These are phyloP conservation scores for Turnera subulata DNA, from an alignment of 345 rosid genomes.

Conservation along the genomic window DNA sequence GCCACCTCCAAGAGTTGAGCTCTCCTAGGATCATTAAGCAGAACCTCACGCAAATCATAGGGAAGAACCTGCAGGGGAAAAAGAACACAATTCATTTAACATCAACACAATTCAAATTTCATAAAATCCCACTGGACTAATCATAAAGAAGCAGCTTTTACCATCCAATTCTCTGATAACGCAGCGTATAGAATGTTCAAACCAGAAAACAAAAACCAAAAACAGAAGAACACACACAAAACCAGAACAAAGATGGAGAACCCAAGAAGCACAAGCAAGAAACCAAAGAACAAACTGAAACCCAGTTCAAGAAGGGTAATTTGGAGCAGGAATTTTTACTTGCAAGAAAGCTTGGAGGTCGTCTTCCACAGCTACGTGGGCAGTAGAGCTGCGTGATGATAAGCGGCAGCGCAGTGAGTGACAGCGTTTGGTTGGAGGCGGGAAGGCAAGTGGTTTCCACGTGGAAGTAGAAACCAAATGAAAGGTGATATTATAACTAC, in stretches of 20 bases:
- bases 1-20: constrained; percentile 52
- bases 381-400: constrained; percentile 14
- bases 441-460: neutral
- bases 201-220: neutral
- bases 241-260: neutral
- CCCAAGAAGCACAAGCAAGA: neutral
- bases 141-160: too few relatives aligned
- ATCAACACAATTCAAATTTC: too few relatives aligned
- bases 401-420: neutral
- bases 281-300: neutral
- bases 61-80: constrained; percentile 49
- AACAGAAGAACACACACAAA: neutral
- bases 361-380: constrained; percentile 35
- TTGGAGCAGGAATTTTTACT: constrained; percentile 24
- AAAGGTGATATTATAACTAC: too few relatives aligned
- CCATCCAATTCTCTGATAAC: too few relatives aligned
- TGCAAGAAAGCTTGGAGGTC: constrained; percentile 42
- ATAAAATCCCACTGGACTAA: too few relatives aligned
- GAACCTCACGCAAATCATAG: constrained; percentile 39
- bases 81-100: neutral
- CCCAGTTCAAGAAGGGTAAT: constrained; percentile 3
- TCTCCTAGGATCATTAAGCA: constrained; percentile 44
- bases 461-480: neutral
- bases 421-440: constrained; percentile 9
- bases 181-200: neutral